These are phyloP conservation scores for Posidonia oceanica DNA, from an alignment of 116 monocot genomes.

Conservation along the genomic window DNA sequence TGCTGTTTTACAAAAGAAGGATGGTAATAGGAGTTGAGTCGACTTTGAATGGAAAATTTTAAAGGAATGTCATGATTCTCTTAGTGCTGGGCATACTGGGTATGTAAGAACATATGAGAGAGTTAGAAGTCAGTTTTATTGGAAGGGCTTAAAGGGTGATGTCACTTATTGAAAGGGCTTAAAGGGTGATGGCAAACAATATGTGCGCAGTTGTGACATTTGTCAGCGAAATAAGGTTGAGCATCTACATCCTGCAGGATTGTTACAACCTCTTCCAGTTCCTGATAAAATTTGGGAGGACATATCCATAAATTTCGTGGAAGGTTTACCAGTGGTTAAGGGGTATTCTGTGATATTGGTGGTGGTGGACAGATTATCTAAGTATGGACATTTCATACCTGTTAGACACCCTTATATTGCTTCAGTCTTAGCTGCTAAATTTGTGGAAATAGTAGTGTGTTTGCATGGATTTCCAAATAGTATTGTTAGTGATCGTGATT, in stretches of 20 bases:
- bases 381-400: not conserved
- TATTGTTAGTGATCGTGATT: not conserved
- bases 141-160: too few species aligned
- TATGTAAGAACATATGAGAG: too few species aligned
- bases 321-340: not conserved
- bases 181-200: not conserved
- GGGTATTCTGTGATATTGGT: not conserved
- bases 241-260: not conserved
- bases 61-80: too few species aligned
- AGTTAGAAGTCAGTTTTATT: too few species aligned
- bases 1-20: too few species aligned
- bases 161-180: not conserved
- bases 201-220: not conserved
- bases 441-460: not conserved
- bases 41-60: too few species aligned
- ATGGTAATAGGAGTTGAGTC: too few species aligned
- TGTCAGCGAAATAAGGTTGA: not conserved
- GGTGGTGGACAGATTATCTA: not conserved
- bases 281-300: not conserved
- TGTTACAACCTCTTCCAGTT: not conserved
- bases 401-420: not conserved
- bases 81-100: too few species aligned
- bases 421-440: not conserved
- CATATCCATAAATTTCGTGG: not conserved
- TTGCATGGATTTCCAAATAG: not conserved